A percentile compares a stretch with the other conserved stretches of the same genome.
phyloP scores from a whole-genome alignment of 2,329 filamentous ascomycete species.

The Drechslerella dactyloides region DNA sequence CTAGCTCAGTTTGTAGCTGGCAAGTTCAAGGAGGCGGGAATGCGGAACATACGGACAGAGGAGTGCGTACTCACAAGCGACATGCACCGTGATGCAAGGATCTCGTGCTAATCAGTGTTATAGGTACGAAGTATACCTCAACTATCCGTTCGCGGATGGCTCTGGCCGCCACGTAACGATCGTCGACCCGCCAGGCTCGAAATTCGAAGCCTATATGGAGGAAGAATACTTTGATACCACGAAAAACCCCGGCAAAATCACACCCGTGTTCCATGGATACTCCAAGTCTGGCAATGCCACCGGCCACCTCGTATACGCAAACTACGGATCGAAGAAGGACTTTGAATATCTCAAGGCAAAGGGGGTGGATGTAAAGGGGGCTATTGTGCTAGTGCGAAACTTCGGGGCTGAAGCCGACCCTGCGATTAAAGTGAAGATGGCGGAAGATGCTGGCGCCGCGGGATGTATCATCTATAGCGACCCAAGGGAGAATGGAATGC shows the following conservation, averaged over 20 bases:
- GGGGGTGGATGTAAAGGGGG: constrained; percentile 75
- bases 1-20: constrained; percentile 83
- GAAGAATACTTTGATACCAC: constrained; percentile 64
- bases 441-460: constrained; percentile 81
- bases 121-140: constrained; percentile 81
- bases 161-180: constrained; percentile 79
- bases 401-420: constrained; percentile 75
- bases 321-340: constrained; percentile 85
- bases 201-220: constrained; percentile 84
- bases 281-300: constrained; percentile 85
- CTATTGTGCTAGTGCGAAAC: constrained; percentile 83
- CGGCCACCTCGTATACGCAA: constrained; percentile 87
- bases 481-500: constrained; percentile 81
- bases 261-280: constrained; percentile 82
- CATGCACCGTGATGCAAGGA: constrained; percentile 55
- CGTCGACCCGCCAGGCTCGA: constrained; percentile 68
- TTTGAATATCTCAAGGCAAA: constrained; percentile 74
- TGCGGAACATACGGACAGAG: constrained; percentile 78
- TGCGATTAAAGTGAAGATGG: constrained; percentile 85
- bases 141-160: constrained; percentile 75
- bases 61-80: constrained; percentile 58
- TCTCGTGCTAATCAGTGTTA: constrained; percentile 42
- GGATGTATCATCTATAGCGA: constrained; percentile 94
- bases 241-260: constrained; percentile 61
- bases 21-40: constrained; percentile 72